Percentiles rank a stretch among this genome's conserved stretches.
Conservation (phyloP, 495 filamentous ascomycete species). For the Chaetomium fimeti region DNA sequence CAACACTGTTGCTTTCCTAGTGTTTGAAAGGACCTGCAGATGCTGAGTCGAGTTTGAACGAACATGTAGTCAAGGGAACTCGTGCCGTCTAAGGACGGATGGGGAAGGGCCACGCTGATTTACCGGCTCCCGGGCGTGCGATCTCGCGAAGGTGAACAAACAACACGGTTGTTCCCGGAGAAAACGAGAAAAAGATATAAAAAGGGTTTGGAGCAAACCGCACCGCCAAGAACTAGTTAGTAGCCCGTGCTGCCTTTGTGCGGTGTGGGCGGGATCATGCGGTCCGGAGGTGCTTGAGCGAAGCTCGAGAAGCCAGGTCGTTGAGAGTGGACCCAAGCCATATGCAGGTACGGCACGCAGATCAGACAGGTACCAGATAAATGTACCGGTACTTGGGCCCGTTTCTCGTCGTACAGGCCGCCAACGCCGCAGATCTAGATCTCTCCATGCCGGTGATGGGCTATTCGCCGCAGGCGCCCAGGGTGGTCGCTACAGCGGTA, state of each 20-base stretch:
- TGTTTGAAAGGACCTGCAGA: background rate
- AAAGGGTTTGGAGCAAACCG: background rate
- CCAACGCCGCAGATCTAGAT: slow-evolving; percentile 23
- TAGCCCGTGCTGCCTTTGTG: slow-evolving; percentile 2
- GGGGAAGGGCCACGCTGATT: background rate
- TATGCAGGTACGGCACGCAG: slow-evolving; percentile 30
- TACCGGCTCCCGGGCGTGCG: background rate
- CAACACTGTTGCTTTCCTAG: background rate
- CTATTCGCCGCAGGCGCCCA: slow-evolving; percentile 28
- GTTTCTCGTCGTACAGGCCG: slow-evolving; percentile 11
- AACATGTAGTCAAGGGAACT: background rate
- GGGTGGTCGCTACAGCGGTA: slow-evolving; percentile 23
- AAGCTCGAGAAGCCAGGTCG: slow-evolving; percentile 22
- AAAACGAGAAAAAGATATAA: slow-evolving; percentile 7
- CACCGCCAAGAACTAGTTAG: background rate
- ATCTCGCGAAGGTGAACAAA: background rate
- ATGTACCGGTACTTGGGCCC: slow-evolving; percentile 29
- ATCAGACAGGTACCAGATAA: background rate
- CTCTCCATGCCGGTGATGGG: slow-evolving; percentile 22
- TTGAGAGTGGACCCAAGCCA: slow-evolving; percentile 29
- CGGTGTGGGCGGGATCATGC: background rate
- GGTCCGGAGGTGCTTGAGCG: slow-evolving; percentile 10
- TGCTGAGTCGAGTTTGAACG: background rate
- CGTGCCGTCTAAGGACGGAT: background rate
- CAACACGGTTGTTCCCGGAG: background rate